These are phyloP conservation scores for Talaromyces sp. DNA, from an alignment of 2,329 filamentous ascomycete species.

Conservation along the genomic window DNA sequence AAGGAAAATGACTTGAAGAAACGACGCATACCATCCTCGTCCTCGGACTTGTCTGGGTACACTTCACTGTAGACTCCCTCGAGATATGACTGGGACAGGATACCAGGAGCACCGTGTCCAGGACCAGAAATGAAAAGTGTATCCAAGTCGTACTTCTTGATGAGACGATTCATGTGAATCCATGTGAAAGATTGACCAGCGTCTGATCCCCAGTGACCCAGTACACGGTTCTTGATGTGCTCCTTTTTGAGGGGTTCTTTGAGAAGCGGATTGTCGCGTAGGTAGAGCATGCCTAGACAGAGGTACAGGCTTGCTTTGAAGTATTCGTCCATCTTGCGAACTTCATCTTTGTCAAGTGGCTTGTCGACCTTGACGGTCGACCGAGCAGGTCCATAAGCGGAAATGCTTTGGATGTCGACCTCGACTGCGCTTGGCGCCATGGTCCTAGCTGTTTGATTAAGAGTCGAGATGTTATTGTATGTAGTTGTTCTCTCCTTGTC, in stretches of 20 bases:
- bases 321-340: constrained; percentile 67
- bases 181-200: constrained; percentile 79
- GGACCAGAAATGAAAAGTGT: constrained; percentile 72
- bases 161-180: constrained; percentile 77
- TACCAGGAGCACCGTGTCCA: constrained; percentile 72
- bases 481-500: background rate
- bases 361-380: constrained; percentile 58
- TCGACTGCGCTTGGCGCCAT: constrained; percentile 5
- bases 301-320: constrained; percentile 74
- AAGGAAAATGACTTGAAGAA: constrained; percentile 86
- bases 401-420: constrained; percentile 55
- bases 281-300: constrained; percentile 76
- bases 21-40: constrained; percentile 64
- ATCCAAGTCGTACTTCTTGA: constrained; percentile 75
- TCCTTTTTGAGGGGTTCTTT: constrained; percentile 65
- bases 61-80: constrained; percentile 76
- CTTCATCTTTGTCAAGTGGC: constrained; percentile 63
- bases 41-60: constrained; percentile 69
- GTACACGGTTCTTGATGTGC: constrained; percentile 69
- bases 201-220: constrained; percentile 77
- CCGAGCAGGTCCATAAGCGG: constrained; percentile 62
- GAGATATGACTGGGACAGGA: constrained; percentile 72
- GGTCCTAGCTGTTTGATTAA: background rate
- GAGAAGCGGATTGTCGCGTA: constrained; percentile 70
- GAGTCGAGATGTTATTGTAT: background rate